Conservation (phyloP, 2,329 filamentous ascomycete species). For the Stachybotrys elegans region DNA sequence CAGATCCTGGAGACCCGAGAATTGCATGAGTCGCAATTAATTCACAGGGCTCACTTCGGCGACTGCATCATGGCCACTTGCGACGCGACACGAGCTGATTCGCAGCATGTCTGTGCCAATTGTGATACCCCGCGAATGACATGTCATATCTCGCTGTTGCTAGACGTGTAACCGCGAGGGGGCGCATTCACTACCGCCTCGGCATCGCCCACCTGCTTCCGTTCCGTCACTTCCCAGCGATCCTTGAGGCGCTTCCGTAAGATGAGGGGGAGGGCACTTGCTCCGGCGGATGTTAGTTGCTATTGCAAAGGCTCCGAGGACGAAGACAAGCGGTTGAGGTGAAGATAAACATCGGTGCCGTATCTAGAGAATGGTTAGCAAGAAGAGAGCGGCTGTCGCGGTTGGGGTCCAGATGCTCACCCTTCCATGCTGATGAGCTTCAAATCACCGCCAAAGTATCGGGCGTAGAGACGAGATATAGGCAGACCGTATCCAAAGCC, state of each 20-base stretch:
- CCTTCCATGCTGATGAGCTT: slow-evolving; percentile 99
- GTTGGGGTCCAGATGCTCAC: slow-evolving; percentile 42
- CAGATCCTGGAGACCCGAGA: no score
- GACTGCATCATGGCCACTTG: no score
- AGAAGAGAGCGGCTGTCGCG: slow-evolving; percentile 2
- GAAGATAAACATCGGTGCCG: slow-evolving; percentile 96
- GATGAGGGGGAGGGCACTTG: slow-evolving; percentile 26
- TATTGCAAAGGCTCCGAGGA: slow-evolving; percentile 97
- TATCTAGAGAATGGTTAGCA: slow-evolving; percentile 55
- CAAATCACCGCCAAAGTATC: slow-evolving; percentile 95
- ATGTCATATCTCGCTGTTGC: slow-evolving; percentile 22
- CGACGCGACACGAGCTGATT: no score
- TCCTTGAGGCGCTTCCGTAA: slow-evolving; percentile 63
- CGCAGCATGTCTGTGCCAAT: no score
- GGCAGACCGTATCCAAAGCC: slow-evolving; percentile 97
- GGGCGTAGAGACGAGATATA: slow-evolving; percentile 87
- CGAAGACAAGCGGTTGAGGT: slow-evolving; percentile 91
- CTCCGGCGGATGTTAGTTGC: slow-evolving; percentile 55
- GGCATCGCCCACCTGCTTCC: slow-evolving; percentile 85
- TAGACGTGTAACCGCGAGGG: slow-evolving; percentile 27
- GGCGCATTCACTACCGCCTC: slow-evolving; percentile 65
- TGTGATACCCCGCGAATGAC: slow-evolving; percentile 19
- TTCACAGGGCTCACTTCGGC: no score
- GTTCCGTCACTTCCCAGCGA: slow-evolving; percentile 69
- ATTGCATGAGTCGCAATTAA: no score